A percentile compares a stretch with the other conserved stretches of the same genome.
phyloP scores from a whole-genome alignment of 1,284 basidiomycete species.

The Pseudozyma tsukubaensis region DNA sequence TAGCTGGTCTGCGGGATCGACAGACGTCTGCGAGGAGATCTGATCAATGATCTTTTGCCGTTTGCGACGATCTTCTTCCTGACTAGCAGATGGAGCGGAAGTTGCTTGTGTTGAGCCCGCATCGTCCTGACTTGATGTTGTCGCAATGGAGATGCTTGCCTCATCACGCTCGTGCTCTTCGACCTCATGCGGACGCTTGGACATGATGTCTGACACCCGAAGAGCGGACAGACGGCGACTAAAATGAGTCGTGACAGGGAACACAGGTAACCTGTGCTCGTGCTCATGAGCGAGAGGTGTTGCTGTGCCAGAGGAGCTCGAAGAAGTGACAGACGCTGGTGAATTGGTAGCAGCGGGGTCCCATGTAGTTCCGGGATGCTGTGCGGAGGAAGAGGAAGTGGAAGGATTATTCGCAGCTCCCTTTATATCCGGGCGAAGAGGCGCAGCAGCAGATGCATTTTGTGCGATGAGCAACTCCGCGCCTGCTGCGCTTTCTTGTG shows the following conservation, averaged over 20 bases:
- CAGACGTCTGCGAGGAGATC: conserved; percentile 25
- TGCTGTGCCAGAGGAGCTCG: neutral
- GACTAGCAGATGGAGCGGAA: neutral
- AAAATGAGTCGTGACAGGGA: neutral
- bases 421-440: no score
- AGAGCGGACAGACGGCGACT: neutral
- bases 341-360: neutral
- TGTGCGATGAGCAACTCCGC: no score
- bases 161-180: no score
- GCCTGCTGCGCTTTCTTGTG: no score
- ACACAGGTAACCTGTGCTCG: no score
- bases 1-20: conserved; percentile 27
- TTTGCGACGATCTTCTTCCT: conserved; percentile 12
- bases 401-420: neutral
- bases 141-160: neutral
- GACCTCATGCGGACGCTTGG: conserved; percentile 10
- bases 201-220: conserved; percentile 13
- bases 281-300: neutral
- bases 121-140: neutral
- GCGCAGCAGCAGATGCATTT: no score
- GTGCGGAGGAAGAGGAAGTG: neutral
- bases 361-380: neutral
- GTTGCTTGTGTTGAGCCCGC: neutral
- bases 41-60: conserved; percentile 19
- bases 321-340: neutral